Conservation (phyloP, 2,329 filamentous ascomycete genomes). For the Monosporascus sp. region DNA sequence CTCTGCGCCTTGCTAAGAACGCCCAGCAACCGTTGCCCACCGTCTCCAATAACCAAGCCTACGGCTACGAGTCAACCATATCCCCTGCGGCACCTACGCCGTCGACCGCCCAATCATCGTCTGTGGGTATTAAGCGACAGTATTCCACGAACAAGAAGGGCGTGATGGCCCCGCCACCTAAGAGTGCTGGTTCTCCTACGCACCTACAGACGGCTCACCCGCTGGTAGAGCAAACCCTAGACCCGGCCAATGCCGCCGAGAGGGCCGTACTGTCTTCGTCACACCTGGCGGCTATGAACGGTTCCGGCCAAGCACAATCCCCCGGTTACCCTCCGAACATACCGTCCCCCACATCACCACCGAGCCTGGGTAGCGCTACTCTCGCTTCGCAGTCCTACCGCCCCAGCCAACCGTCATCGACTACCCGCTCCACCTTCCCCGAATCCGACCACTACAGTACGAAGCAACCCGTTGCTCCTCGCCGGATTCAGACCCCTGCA, state of each 20-base stretch:
- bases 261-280: slow-evolving; percentile 62
- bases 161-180: slow-evolving; percentile 65
- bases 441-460: slow-evolving; percentile 41
- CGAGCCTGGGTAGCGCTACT: slow-evolving; percentile 45
- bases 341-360: slow-evolving; percentile 65
- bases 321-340: slow-evolving; percentile 62
- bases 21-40: slow-evolving; percentile 79
- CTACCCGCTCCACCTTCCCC: slow-evolving; percentile 50
- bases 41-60: slow-evolving; percentile 35
- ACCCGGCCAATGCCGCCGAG: slow-evolving; percentile 64
- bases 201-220: slow-evolving; percentile 63
- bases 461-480: slow-evolving; percentile 40
- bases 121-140: slow-evolving; percentile 59
- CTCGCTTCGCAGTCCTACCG: slow-evolving; percentile 59
- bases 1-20: slow-evolving; percentile 87
- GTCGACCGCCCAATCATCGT: slow-evolving; percentile 44
- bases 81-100: slow-evolving; percentile 55
- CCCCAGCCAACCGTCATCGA: slow-evolving; percentile 49
- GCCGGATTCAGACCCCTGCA: slow-evolving; percentile 56
- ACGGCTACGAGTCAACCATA: slow-evolving; percentile 48
- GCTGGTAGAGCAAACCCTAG: slow-evolving; percentile 59
- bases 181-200: slow-evolving; percentile 65
- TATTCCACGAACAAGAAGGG: slow-evolving; percentile 69
- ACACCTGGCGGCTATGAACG: slow-evolving; percentile 66
- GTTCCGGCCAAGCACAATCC: slow-evolving; percentile 48